Base-by-base conservation (phyloP, 2,329 filamentous ascomycete species). In the Trichoderma sp. region DNA sequence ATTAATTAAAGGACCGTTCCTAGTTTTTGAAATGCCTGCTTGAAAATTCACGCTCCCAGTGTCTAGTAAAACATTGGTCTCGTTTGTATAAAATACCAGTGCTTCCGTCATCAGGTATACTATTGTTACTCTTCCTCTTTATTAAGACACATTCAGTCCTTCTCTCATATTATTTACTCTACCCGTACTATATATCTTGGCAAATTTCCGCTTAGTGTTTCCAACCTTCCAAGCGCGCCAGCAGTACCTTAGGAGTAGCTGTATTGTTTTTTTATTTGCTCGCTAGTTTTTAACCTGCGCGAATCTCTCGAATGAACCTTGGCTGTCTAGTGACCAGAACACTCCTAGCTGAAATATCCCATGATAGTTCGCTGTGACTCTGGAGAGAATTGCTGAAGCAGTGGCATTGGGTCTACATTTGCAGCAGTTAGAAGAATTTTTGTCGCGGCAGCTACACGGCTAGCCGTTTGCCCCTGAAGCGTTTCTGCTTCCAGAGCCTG, bases 401-500 rank as follows among this genome's bases (percentile, higher is more conserved):
- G 85, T 75, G 92, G 91, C 73, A 90, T 90, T 2, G 93, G 90
- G 77, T 97, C 92, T 61, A 96, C 85, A 68, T 90, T 90, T 6
- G 94, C 91, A 34, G 88, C 88, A 73, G 90, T 87, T 53, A 97
- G 88, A 65, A 99, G 86, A 67, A 88, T 84, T 84, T 97, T 97
- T 43, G 93, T 93, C 2, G 93, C 91, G 58, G 85, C 85, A 36
- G 94, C 93, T 71, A 97, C 92, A 73, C 92, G 90, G 73, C 86
- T 88, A 30, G 93, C 93, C 23, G 92, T 94, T 78, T 94, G 90
- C 23, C 95, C 95, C 78, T 95, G 93, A 53, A 99, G 85, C 20
- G 95, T 95, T 79, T 97, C 94, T 6, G 93, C 92, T 79, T 98
- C 95, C 15, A 99, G 89, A 23, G 95, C 95, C 80, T 97, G 92